Conservation (phyloP, 2,329 filamentous ascomycete genomes). For the Pyrenophora tritici-repentis region DNA sequence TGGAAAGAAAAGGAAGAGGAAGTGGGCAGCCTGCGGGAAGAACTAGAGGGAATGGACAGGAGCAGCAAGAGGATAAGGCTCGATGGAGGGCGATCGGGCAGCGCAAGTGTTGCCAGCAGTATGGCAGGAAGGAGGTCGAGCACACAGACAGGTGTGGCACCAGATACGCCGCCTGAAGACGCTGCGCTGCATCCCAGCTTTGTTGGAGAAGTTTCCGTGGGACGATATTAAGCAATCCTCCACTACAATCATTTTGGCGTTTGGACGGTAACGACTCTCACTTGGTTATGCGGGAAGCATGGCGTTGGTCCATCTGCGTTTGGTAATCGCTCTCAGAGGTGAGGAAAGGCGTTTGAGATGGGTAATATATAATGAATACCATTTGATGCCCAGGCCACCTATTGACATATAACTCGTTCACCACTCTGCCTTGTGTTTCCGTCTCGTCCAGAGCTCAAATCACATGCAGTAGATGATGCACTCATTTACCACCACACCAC, state of each 20-base stretch:
- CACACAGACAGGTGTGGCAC: constrained; percentile 15
- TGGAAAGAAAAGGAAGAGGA: constrained; percentile 34
- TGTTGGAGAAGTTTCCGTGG: constrained; percentile 25
- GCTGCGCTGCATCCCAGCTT: constrained; percentile 29
- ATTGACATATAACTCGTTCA: neutral
- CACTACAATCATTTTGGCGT: constrained; percentile 2
- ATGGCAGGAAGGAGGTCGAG: constrained; percentile 14
- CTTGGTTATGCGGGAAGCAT: constrained; percentile 1
- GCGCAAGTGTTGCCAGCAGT: constrained; percentile 19
- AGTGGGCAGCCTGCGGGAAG: constrained; percentile 21
- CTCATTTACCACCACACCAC: constrained; percentile 41
- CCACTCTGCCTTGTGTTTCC: neutral
- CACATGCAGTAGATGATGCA: constrained; percentile 6
- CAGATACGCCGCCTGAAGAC: constrained; percentile 33
- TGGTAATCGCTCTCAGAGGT: too few species aligned
- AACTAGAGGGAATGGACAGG: constrained; percentile 28
- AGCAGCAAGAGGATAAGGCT: constrained; percentile 27
- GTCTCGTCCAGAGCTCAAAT: neutral
- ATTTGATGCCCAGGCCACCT: neutral
- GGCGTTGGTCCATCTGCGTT: constrained; percentile 3
- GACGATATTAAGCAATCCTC: constrained; percentile 10
- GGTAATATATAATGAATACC: neutral
- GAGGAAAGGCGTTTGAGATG: neutral
- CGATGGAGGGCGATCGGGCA: constrained; percentile 19
- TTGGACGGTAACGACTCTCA: constrained; percentile 2